Evolutionary conservation across 2,329 filamentous ascomycete genomes (phyloP).

Genomic region (Fusarium sp.): DNA sequence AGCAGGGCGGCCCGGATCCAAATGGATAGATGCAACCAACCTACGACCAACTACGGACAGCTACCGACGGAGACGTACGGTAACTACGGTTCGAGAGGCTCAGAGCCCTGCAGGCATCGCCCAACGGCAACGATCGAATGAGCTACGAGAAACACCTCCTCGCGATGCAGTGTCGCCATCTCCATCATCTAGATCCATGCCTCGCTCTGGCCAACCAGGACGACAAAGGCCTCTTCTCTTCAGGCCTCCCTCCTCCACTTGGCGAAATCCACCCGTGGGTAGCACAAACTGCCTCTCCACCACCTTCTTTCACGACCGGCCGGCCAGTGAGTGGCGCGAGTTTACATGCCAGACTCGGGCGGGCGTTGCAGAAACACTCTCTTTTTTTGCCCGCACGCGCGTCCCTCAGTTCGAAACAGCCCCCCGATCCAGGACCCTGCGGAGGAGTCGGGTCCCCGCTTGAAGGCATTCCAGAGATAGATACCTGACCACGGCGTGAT

Average conservation of each 20-base stretch:
- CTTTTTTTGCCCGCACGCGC: slow-evolving; percentile 30
- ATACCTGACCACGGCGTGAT: slow-evolving; percentile 5
- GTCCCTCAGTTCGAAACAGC: slow-evolving; percentile 37
- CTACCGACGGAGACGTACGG: not conserved
- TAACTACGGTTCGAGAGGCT: not conserved
- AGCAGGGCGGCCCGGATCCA: slow-evolving; percentile 13
- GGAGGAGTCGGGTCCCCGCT: slow-evolving; percentile 19
- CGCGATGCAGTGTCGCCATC: slow-evolving; percentile 5
- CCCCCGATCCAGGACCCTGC: slow-evolving; percentile 19
- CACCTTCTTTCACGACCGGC: slow-evolving; percentile 13
- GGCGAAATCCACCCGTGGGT: slow-evolving; percentile 4
- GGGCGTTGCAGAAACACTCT: slow-evolving; percentile 25
- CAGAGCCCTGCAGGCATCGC: slow-evolving; percentile 3
- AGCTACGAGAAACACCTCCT: not conserved
- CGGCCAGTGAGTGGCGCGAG: slow-evolving; percentile 31
- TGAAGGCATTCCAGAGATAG: slow-evolving; percentile 6
- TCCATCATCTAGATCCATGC: slow-evolving; percentile 19
- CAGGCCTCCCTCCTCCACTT: slow-evolving; percentile 13
- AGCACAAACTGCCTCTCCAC: slow-evolving; percentile 11
- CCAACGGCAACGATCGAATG: not conserved
- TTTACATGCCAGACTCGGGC: slow-evolving; percentile 40
- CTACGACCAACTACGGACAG: not conserved
- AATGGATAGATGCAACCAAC: slow-evolving; percentile 7
- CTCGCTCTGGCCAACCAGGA: slow-evolving; percentile 27
- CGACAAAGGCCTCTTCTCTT: slow-evolving; percentile 3